Evolutionary conservation across 495 filamentous ascomycete species (phyloP).

Genomic region (Thermothielavioides terrestris): DNA sequence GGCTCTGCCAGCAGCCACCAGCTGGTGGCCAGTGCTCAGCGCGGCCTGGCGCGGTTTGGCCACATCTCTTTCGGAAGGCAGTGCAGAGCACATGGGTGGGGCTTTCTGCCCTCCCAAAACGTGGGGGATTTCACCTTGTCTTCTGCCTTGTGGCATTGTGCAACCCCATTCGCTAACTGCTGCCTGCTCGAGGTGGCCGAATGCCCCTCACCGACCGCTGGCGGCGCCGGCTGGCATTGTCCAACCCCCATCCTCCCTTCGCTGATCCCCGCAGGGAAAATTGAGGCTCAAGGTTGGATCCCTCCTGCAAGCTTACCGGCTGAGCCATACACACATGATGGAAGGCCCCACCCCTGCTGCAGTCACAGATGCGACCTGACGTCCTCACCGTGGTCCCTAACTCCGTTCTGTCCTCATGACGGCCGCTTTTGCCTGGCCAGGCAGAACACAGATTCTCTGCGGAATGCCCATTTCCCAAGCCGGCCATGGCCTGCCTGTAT

Average conservation of each 20-base stretch:
- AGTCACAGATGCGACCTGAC: not conserved
- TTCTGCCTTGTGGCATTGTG: slow-evolving; percentile 11
- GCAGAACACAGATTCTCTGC: slow-evolving; percentile 8
- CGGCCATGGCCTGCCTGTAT: slow-evolving; percentile 2
- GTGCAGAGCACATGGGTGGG: not conserved
- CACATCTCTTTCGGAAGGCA: slow-evolving; percentile 1
- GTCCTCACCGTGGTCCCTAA: slow-evolving; percentile 11
- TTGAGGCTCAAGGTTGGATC: not conserved
- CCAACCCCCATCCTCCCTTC: not conserved
- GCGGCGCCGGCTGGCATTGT: slow-evolving; percentile 6
- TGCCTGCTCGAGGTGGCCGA: slow-evolving; percentile 9
- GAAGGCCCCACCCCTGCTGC: slow-evolving; percentile 2
- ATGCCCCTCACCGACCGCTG: slow-evolving; percentile 7
- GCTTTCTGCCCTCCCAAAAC: not conserved
- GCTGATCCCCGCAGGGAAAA: not conserved
- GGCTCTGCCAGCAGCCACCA: too few relatives aligned
- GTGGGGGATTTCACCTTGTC: slow-evolving; percentile 14
- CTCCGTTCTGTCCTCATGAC: slow-evolving; percentile 3
- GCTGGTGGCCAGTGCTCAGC: not conserved
- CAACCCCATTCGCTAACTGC: slow-evolving; percentile 8
- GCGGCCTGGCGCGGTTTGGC: not conserved
- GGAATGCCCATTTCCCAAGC: not conserved
- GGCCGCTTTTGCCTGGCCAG: not conserved
- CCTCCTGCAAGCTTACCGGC: not conserved
- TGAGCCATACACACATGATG: slow-evolving; percentile 11